Evolutionary conservation across 345 rosid species (phyloP), one percentile per base, ranked within the genome.

Genomic region (Syzygium oleosum): DNA sequence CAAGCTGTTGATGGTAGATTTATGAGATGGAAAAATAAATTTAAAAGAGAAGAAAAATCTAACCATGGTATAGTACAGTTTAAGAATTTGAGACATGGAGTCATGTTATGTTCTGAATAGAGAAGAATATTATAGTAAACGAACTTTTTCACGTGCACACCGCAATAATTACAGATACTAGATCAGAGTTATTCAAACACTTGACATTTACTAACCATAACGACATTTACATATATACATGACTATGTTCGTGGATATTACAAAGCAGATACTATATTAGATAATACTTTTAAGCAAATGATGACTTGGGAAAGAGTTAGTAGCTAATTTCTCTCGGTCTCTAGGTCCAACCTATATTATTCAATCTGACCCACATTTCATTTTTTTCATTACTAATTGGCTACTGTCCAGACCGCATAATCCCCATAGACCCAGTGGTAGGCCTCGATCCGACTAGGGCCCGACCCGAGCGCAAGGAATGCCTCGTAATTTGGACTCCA

Each of bases 371-470:
- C 17, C n/a, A 8, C 23, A 19, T 6, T 51, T 84, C 17, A n/a
- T 53, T 52, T 16, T 49, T 61, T 54, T 21, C 46, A 10, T 38
- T 43, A 61, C 65, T 68, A 90, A 88, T 94, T 96, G 3, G 93
- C 90, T 1, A 85, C 58, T 14, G 92, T 92, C 98, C 98, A 96
- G 16, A 94, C 94, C 94, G 94, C 86, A 85, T 96, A 97, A 87
- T 93, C 93, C 90, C 96, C 94, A 54, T 94, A 97, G 38, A 97
- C 95, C 98, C 98, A 96, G 88, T 95, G 98, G 58, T 97, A 96
- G 3, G 94, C 96, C 87, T 96, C 98, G 38, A 94, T 94, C 87
- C 73, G 91, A 85, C 98, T 98, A 9, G 97, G 99, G 63, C 94
- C 91, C 84, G 94, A 93, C 43, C 98, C 96, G 65, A 97, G 84